These are phyloP conservation scores for Dactylorhiza incarnata DNA, from an alignment of 106 monocot genomes.

Conservation along the genomic window DNA sequence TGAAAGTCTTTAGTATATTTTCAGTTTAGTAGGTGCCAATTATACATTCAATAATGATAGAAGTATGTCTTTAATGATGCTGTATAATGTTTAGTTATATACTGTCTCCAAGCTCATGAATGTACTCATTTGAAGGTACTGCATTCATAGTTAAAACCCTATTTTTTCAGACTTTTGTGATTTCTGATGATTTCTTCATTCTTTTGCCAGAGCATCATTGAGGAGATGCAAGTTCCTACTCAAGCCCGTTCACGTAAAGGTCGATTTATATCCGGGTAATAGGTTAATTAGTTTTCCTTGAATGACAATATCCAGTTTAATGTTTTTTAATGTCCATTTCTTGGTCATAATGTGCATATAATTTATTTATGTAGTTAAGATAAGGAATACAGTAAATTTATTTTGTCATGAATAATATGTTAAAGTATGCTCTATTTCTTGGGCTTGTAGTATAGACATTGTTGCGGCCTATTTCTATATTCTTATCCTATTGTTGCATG, in stretches of 20 bases:
- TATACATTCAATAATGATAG: background rate
- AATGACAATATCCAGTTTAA: background rate
- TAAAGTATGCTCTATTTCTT: background rate
- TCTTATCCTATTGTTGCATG: background rate
- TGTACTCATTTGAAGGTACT: background rate
- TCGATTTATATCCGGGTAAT: constrained; percentile 99
- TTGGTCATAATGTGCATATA: background rate
- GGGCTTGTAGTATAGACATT: background rate
- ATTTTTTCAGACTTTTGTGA: background rate
- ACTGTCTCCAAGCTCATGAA: background rate
- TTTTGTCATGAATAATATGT: background rate
- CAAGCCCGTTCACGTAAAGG: constrained; percentile 95
- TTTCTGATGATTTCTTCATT: background rate
- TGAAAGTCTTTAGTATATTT: background rate
- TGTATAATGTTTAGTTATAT: background rate
- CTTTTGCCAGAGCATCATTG: constrained; percentile 74
- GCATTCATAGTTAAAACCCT: background rate
- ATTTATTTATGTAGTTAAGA: background rate
- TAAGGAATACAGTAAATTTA: background rate
- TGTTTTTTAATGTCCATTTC: background rate
- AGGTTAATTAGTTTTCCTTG: constrained; percentile 12
- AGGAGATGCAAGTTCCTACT: constrained; percentile 87
- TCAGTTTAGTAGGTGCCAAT: background rate
- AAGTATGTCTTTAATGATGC: background rate
- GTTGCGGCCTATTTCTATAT: background rate